These are phyloP conservation scores for Hawksworthiomyces lignivorus DNA, from an alignment of 2,329 filamentous ascomycete genomes.

Conservation along the genomic window DNA sequence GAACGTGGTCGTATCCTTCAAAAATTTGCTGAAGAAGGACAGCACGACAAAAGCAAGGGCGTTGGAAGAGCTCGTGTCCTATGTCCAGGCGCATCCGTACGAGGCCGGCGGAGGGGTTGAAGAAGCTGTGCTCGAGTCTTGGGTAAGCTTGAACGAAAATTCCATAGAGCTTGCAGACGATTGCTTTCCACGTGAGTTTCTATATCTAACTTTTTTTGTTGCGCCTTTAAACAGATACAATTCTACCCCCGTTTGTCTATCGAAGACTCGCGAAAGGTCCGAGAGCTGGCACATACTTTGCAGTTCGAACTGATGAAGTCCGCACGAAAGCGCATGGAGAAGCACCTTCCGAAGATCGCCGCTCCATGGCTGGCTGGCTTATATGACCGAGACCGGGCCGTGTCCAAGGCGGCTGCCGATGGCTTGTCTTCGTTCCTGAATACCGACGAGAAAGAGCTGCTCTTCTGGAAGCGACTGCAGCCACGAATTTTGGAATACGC, in stretches of 20 bases:
- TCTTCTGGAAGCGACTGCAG: slow-evolving; percentile 78
- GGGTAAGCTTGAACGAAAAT: slow-evolving; percentile 43
- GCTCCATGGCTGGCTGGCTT: slow-evolving; percentile 87
- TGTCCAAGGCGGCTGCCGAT: slow-evolving; percentile 67
- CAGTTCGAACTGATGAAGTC: slow-evolving; percentile 57
- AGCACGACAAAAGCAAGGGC: slow-evolving; percentile 86
- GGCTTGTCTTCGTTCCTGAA: slow-evolving; percentile 69
- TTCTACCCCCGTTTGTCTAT: slow-evolving; percentile 85
- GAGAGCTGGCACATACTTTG: slow-evolving; percentile 73
- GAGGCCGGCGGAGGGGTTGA: slow-evolving; percentile 58
- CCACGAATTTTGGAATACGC: slow-evolving; percentile 75
- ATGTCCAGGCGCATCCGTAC: slow-evolving; percentile 48
- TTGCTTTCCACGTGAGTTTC: too few species aligned
- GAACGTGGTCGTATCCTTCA: slow-evolving; percentile 81
- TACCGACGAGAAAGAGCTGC: slow-evolving; percentile 67
- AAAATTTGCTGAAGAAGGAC: slow-evolving; percentile 89
- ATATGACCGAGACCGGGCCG: slow-evolving; percentile 75
- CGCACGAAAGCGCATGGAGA: slow-evolving; percentile 75
- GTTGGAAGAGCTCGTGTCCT: slow-evolving; percentile 70
- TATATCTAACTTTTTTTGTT: too few species aligned
- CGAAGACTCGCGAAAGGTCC: slow-evolving; percentile 79
- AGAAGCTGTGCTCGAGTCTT: slow-evolving; percentile 77
- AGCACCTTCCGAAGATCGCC: slow-evolving; percentile 66
- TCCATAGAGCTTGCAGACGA: too few species aligned
- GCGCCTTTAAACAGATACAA: slow-evolving; percentile 58